phyloP scores from a whole-genome alignment of 2,329 filamentous ascomycete genomes.

The Peltaster fructicola region DNA sequence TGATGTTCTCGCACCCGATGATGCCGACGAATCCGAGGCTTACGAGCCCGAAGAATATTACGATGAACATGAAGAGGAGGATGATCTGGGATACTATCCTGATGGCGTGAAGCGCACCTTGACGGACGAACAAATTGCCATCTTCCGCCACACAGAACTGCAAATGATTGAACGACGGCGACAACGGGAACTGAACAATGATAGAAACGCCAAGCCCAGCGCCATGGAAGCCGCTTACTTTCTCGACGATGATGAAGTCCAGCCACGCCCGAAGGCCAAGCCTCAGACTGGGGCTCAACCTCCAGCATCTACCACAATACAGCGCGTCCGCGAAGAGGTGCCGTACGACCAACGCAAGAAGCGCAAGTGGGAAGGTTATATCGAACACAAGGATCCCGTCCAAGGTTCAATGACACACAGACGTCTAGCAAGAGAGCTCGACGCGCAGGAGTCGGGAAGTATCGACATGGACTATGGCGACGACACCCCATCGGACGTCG shows the following conservation, averaged over 20 bases:
- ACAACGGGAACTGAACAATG: constrained; percentile 34
- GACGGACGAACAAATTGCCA: constrained; percentile 77
- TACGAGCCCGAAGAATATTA: too few relatives aligned
- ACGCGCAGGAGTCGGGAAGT: constrained; percentile 21
- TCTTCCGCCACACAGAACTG: constrained; percentile 80
- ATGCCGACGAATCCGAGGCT: too few relatives aligned
- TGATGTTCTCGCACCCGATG: too few relatives aligned
- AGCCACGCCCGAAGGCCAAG: too few relatives aligned
- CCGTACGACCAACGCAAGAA: constrained; percentile 18
- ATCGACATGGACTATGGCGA: constrained; percentile 35
- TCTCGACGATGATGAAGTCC: too few relatives aligned
- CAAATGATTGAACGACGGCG: too few relatives aligned
- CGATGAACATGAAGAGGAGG: too few relatives aligned
- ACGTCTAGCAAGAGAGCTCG: constrained; percentile 26
- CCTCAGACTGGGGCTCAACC: too few relatives aligned
- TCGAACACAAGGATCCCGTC: constrained; percentile 19
- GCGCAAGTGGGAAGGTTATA: constrained; percentile 19
- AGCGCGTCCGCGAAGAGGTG: constrained; percentile 7
- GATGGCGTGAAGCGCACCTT: constrained; percentile 79
- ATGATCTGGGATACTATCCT: constrained; percentile 62
- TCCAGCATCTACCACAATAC: too few relatives aligned
- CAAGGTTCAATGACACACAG: constrained; percentile 25
- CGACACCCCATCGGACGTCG: too few relatives aligned
- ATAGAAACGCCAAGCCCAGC: too few relatives aligned
- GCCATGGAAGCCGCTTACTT: too few relatives aligned